Conservation (phyloP, 1,284 basidiomycete genomes). For the Testicularia cyperi region DNA sequence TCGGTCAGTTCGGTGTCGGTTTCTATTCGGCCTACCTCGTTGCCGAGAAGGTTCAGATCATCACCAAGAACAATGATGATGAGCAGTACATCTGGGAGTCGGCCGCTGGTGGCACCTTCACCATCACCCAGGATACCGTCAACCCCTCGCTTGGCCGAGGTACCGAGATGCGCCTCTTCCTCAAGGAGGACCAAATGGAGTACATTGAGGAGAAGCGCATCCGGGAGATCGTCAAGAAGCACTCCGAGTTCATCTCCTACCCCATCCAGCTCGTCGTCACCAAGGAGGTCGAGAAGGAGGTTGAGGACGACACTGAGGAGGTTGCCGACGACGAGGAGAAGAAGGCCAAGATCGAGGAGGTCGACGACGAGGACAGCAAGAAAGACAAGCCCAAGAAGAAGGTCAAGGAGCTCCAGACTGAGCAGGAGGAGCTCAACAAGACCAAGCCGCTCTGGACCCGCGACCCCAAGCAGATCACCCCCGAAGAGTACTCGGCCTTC, state of each 20-base stretch:
- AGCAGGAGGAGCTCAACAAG: conserved; percentile 95
- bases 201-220: conserved; percentile 99
- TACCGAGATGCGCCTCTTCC: conserved; percentile 87
- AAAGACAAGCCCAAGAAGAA: conserved; percentile 82
- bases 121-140: conserved; percentile 88
- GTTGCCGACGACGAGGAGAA: conserved; percentile 72
- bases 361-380: conserved; percentile 78
- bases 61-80: conserved; percentile 99
- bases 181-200: conserved; percentile 99
- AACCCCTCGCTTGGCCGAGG: conserved; percentile 91
- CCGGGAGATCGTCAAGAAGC: conserved; percentile 99
- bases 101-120: conserved; percentile 97
- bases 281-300: conserved; percentile 95
- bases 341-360: conserved; percentile 73
- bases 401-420: conserved; percentile 71
- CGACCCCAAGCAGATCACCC: conserved; percentile 88
- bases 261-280: conserved; percentile 97
- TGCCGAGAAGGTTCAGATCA: conserved; percentile 94
- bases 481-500: conserved; percentile 93
- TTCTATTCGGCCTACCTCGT: conserved; percentile 99
- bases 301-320: conserved; percentile 70
- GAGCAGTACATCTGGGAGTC: conserved; percentile 99
- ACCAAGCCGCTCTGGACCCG: conserved; percentile 99
- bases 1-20: conserved; percentile 93
- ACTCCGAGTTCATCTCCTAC: conserved; percentile 99